Evolutionary conservation across 176 grass and related monocot species (phyloP).

Genomic region (Oryza australiensis): DNA sequence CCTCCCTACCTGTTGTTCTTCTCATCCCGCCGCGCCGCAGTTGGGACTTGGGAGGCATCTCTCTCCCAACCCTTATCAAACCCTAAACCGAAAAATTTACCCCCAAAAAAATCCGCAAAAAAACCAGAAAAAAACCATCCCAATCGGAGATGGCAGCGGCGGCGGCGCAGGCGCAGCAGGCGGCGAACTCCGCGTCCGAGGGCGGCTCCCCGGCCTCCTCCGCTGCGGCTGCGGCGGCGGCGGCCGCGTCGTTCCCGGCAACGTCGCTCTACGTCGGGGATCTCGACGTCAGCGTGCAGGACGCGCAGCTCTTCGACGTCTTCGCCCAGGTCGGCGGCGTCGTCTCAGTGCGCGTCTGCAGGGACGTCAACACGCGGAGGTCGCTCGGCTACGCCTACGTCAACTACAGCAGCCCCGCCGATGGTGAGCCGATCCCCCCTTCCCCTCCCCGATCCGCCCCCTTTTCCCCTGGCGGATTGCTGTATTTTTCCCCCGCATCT

Average conservation of each 20-base stretch:
- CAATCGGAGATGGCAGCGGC: background rate
- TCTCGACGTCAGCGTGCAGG: slow-evolving; percentile 75
- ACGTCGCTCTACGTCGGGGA: slow-evolving; percentile 95
- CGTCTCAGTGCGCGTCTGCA: slow-evolving; percentile 92
- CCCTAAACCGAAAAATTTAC: slow-evolving; percentile 49
- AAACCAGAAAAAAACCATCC: slow-evolving; percentile 15
- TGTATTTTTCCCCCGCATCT: background rate
- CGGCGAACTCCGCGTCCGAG: slow-evolving; percentile 37
- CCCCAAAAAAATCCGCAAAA: slow-evolving; percentile 56
- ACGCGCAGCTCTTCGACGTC: slow-evolving; percentile 85
- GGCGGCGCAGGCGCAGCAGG: slow-evolving; percentile 39
- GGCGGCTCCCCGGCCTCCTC: slow-evolving; percentile 30
- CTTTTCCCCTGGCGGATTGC: background rate
- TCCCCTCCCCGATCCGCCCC: background rate
- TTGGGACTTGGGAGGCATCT: slow-evolving; percentile 54
- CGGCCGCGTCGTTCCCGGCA: slow-evolving; percentile 48
- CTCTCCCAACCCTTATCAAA: slow-evolving; percentile 57
- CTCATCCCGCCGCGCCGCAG: slow-evolving; percentile 31
- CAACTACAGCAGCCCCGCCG: slow-evolving; percentile 79
- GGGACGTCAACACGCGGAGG: slow-evolving; percentile 71
- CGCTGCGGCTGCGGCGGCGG: background rate
- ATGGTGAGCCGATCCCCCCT: slow-evolving; percentile 48
- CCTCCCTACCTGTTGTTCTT: background rate
- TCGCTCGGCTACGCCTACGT: slow-evolving; percentile 97
- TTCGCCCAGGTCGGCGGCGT: slow-evolving; percentile 90